Conservation (phyloP, 805 yeast species). For the Dipodascus albidus region DNA sequence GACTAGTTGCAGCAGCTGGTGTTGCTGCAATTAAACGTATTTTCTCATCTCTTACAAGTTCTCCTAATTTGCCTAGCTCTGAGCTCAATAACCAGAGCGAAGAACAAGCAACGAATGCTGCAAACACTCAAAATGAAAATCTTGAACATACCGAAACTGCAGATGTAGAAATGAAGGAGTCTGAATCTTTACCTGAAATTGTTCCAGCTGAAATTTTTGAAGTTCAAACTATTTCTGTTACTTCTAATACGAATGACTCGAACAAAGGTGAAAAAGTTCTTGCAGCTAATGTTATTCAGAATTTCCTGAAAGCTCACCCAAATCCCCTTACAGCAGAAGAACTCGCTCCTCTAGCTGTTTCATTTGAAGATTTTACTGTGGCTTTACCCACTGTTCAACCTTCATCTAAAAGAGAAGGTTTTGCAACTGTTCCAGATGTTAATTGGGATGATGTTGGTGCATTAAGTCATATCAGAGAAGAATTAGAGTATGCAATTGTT, state of each 20-base stretch:
- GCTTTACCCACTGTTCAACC: conserved; percentile 95
- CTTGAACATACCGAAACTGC: background rate
- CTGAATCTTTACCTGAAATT: background rate
- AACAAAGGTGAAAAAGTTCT: conserved; percentile 4
- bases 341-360: conserved; percentile 63
- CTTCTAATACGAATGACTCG: too few species aligned
- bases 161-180: conserved; percentile 4
- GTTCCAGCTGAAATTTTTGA: background rate
- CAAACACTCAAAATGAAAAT: too few species aligned
- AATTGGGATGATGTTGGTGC: conserved; percentile 96
- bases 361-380: conserved; percentile 63
- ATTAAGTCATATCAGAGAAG: conserved; percentile 64
- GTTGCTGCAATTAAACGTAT: conserved; percentile 88
- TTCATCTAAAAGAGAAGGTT: conserved; percentile 95
- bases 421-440: conserved; percentile 96
- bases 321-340: conserved; percentile 67
- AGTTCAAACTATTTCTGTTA: conserved; percentile 5
- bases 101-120: too few species aligned
- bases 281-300: conserved; percentile 24
- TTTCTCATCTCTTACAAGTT: conserved; percentile 47
- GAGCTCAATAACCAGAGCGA: too few species aligned
- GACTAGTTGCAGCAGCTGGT: conserved; percentile 91
- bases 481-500: conserved; percentile 92
- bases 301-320: conserved; percentile 57
- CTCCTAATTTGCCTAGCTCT: too few species aligned